Percentiles rank a stretch among this genome's conserved stretches.
These are phyloP conservation scores for Stentor coeruleus DNA, from an alignment of 73 alveolate species.

Conservation along the genomic window DNA sequence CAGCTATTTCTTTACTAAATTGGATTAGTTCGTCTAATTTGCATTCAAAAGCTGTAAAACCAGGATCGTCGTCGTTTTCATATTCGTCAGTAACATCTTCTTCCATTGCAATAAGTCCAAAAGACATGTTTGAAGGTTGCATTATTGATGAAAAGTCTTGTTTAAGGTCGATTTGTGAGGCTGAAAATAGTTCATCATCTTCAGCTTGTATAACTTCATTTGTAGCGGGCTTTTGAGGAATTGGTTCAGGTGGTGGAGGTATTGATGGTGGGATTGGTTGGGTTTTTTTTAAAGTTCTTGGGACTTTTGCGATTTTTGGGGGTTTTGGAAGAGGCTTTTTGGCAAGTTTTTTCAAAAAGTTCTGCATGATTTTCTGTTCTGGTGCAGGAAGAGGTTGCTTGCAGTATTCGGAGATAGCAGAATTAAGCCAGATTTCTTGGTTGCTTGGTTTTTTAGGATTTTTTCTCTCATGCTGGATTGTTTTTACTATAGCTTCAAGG, in stretches of 20 bases:
- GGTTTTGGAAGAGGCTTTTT: no score
- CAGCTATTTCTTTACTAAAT: conserved; percentile 88
- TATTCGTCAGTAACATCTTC: conserved; percentile 70
- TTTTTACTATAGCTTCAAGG: neutral
- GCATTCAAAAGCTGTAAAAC: conserved; percentile 89
- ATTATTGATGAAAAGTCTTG: neutral
- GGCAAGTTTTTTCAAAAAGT: neutral
- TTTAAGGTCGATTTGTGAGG: neutral
- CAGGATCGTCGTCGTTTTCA: conserved; percentile 97
- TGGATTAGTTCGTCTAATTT: conserved; percentile 83
- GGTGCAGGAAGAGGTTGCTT: neutral
- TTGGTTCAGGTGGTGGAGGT: no score
- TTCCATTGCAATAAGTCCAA: neutral
- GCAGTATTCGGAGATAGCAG: neutral
- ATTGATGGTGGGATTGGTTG: no score
- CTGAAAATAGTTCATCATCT: neutral
- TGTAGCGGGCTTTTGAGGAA: no score
- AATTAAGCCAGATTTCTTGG: neutral
- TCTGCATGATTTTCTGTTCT: neutral
- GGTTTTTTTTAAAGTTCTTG: no score
- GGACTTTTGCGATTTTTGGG: no score
- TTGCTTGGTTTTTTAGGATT: neutral
- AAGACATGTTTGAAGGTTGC: neutral
- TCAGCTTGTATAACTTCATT: no score
- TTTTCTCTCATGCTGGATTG: neutral